A percentile compares a stretch with the other conserved stretches of the same genome.
Evolutionary conservation across 148 eudicot species (phyloP).

Genomic region (Dianthus caryophyllus): DNA sequence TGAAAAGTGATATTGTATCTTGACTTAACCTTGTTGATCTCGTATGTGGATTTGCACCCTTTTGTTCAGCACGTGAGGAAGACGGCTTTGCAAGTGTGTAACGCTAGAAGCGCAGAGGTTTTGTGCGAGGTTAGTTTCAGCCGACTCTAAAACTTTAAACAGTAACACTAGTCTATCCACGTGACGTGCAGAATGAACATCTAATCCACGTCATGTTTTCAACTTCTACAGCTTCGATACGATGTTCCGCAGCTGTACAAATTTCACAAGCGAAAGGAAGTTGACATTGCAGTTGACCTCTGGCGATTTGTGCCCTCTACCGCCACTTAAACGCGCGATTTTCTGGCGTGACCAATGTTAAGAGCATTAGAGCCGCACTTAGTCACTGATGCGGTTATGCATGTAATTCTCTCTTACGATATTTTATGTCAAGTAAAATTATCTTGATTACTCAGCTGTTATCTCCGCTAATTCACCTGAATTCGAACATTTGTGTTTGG

Average conservation of each 20-base stretch:
- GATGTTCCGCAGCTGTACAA: slow-evolving; percentile 91
- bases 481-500: too few relatives aligned
- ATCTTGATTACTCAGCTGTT: too few relatives aligned
- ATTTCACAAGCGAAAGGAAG: slow-evolving; percentile 96
- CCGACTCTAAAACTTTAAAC: too few relatives aligned
- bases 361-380: not conserved
- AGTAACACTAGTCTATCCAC: not conserved
- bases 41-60: not conserved
- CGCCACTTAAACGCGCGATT: slow-evolving; percentile 14
- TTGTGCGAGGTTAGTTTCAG: slow-evolving; percentile 63
- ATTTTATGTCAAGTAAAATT: too few relatives aligned
- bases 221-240: slow-evolving; percentile 54
- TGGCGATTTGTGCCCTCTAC: slow-evolving; percentile 84
- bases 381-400: not conserved
- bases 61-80: slow-evolving; percentile 62
- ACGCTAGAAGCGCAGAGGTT: slow-evolving; percentile 86
- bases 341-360: not conserved
- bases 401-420: not conserved
- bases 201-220: not conserved
- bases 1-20: not conserved
- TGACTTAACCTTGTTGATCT: not conserved
- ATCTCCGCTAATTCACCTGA: too few relatives aligned
- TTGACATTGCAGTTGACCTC: slow-evolving; percentile 90
- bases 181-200: not conserved
- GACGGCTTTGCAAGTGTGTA: slow-evolving; percentile 59